Evolutionary conservation across 805 yeast genomes (phyloP).

Genomic region (Ogataea pilisensis): DNA sequence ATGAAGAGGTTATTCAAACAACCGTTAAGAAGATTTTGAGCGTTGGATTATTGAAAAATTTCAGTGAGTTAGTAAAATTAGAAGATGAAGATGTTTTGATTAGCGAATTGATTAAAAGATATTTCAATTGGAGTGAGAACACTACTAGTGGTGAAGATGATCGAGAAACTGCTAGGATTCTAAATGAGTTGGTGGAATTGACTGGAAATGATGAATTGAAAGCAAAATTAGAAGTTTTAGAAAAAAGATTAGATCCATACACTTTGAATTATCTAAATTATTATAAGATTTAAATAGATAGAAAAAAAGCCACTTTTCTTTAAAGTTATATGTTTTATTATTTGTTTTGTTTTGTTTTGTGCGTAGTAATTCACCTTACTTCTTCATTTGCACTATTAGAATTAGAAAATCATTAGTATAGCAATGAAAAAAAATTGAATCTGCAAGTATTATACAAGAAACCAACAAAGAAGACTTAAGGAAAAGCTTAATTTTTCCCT

Average conservation of each 20-base stretch:
- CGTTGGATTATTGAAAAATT: slow-evolving; percentile 21
- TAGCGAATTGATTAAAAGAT: slow-evolving; percentile 9
- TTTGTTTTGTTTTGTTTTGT: too few species aligned
- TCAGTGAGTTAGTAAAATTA: slow-evolving; percentile 9
- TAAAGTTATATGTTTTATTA: too few species aligned
- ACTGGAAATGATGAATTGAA: slow-evolving; percentile 1
- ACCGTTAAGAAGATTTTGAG: slow-evolving; percentile 24
- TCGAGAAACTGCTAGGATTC: slow-evolving; percentile 17
- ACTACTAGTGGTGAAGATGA: too few species aligned
- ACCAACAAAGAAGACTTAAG: too few species aligned
- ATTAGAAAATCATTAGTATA: too few species aligned
- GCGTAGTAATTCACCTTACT: too few species aligned
- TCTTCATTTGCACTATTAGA: too few species aligned
- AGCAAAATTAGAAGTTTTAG: slow-evolving; percentile 8
- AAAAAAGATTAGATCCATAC: slow-evolving; percentile 18
- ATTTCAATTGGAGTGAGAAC: slow-evolving; percentile 13
- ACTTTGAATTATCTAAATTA: slow-evolving; percentile 13
- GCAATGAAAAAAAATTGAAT: too few species aligned
- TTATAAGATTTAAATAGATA: slow-evolving; percentile 8
- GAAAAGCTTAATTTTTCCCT: too few species aligned
- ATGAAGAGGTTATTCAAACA: slow-evolving; percentile 8
- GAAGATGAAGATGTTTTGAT: slow-evolving; percentile 12
- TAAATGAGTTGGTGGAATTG: slow-evolving; percentile 10
- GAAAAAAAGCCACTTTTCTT: too few species aligned
- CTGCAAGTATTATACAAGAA: too few species aligned